Percentiles rank a stretch among this genome's conserved stretches.
Evolutionary conservation across 768 basidiomycete genomes (phyloP).

Genomic region (Russula compacta): DNA sequence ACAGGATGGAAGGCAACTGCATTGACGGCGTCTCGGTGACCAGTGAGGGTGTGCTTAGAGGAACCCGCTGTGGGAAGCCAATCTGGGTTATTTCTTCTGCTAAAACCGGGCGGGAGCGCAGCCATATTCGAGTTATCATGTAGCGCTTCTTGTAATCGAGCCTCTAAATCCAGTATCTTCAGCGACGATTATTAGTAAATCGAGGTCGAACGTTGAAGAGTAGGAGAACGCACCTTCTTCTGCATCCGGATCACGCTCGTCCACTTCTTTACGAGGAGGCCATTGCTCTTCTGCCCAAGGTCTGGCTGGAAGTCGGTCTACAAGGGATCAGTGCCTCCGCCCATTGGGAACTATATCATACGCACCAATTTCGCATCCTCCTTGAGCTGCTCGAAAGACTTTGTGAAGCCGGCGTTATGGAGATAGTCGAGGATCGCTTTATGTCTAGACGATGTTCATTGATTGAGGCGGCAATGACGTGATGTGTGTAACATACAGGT

Average conservation of each 20-base stretch:
- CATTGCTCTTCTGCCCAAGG: constrained; percentile 20
- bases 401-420: constrained; percentile 26
- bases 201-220: background rate
- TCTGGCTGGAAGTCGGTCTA: constrained; percentile 27
- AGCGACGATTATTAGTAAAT: background rate
- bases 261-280: constrained; percentile 22
- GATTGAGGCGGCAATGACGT: background rate
- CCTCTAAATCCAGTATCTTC: constrained; percentile 56
- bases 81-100: constrained; percentile 32
- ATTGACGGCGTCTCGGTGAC: constrained; percentile 39
- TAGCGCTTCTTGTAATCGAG: constrained; percentile 40
- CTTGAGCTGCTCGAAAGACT: constrained; percentile 29
- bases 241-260: constrained; percentile 22
- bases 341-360: background rate
- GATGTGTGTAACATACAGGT: constrained; percentile 8
- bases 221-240: constrained; percentile 17
- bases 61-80: constrained; percentile 40
- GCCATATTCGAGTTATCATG: constrained; percentile 37
- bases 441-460: constrained; percentile 23
- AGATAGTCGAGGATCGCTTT: constrained; percentile 33
- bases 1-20: constrained; percentile 49
- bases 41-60: constrained; percentile 38
- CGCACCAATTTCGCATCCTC: constrained; percentile 22
- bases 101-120: constrained; percentile 25
- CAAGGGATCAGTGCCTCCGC: background rate